Base-by-base conservation (phyloP, 2,329 filamentous ascomycete genomes). In the Claviceps sp. region DNA sequence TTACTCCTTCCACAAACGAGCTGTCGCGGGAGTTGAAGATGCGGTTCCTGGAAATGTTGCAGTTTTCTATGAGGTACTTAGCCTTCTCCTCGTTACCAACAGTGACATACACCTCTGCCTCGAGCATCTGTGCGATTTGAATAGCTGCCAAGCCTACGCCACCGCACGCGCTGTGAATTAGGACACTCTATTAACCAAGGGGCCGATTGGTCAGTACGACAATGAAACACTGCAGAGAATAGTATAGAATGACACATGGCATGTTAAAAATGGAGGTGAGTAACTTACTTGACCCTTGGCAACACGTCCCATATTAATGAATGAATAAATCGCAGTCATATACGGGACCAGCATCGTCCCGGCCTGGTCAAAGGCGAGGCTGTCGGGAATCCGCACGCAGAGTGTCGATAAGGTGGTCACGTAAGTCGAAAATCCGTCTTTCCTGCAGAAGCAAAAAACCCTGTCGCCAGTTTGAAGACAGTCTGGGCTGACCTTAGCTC, bases 311-410 rank as follows among this genome's bases (percentile, higher is more conserved):
- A 54, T 6, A 22, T 54, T 40, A 1, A 58, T 2, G 1, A 59
- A 39, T 0, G 50, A 34, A 11, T 55, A 42, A 5, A 65, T 59
- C 0, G 62, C 66, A 0, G 69, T 72, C 2, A 49, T 42, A 48
- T 57, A 70, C 0, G 61, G 60, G 1, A 63, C 50, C 0, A 66
- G 66, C 40, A 71, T 57, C 0, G 65, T 61, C 1, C 64, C 66
- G 0, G 63, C 69, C 2, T 62, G 58, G 5, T 62, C 61, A n/a
- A 68, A 67, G 2, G 48, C 53, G 54, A 72, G 59, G 9, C 14
- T 20, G 8, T n/a, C 17, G 5, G 43, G 39, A 4, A 29, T 26
- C 7, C 34, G 29, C 22, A 23, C n/a, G 9, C 14, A 46, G 11
- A 17, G 4, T 3, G 8, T 3, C 3, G 17, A 44, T 4, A 42